Evolutionary conservation across 192 early-diverging fungal genomes (phyloP), one percentile per base, ranked within the genome.

Genomic region (Nowakowskiella sp.): DNA sequence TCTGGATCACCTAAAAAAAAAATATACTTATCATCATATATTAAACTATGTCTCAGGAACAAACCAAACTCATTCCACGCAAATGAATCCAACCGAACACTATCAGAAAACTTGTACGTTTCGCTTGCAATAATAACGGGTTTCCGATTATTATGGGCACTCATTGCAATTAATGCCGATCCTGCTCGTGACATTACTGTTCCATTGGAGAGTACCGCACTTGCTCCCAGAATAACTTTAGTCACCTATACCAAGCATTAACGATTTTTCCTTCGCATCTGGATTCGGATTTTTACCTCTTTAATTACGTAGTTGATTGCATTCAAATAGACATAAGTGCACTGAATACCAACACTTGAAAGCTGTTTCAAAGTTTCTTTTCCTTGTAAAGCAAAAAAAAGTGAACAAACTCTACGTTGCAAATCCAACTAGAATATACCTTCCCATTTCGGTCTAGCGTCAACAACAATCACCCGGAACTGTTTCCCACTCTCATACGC

Each of bases 41-140:
- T 62, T 21, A 58, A 43, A 1, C 31, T 51, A 16, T 5, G 31
- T 7, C 31, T 13, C 10, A 7, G 4, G 6, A 24, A 58, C 55
- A 29, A 54, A 64, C 86, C 92, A 51, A 94, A 79, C 66, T 99
- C 96, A 67, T 99, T 99, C 87, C 80, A 83, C 2, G 94, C 94
- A 57, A 96, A 87, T 10, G 92, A 90, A 68, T 99, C 96, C 19
- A 99, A 68, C 66, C 93, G 88, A 27, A 90, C 86, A 8, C 81
- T 74, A 33, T 94, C 89, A 50, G 82, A 83, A 55, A 99, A 97
- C 73, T 99, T 99, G 71, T 93, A 95, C 1, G 85, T 89, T 67
- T 96, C 94, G 63, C 92, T 92, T 47, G 85, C 76, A 3, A 91
- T 89, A 67, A 99, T 92, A 21, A 99, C 91, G 4, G 94, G 94